Evolutionary conservation across 352 stramenopile species (phyloP).

Genomic region (Globisporangium cystogenes): DNA sequence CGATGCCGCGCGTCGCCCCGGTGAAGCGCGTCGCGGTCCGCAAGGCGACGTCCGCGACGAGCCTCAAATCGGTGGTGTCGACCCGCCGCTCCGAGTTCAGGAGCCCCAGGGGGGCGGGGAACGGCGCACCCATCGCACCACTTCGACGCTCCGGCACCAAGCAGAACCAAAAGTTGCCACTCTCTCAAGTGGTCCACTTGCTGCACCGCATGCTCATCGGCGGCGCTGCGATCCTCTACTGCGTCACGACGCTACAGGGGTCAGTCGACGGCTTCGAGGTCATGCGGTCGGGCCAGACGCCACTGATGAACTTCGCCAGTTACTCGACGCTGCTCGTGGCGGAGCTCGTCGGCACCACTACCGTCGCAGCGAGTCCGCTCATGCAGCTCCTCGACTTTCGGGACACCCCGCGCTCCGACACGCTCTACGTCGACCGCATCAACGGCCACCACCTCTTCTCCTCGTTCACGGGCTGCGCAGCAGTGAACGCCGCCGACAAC

Average conservation of each 20-base stretch:
- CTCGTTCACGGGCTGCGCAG: slow-evolving; percentile 4
- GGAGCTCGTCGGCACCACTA: slow-evolving; percentile 6
- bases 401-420: slow-evolving; percentile 6
- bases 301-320: background rate
- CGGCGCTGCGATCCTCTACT: slow-evolving; percentile 1
- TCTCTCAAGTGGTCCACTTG: background rate
- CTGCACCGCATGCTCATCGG: background rate
- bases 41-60: too few relatives aligned
- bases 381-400: slow-evolving; percentile 15
- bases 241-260: background rate
- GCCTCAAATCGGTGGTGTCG: background rate
- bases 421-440: background rate
- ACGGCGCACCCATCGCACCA: too few relatives aligned
- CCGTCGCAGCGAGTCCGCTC: slow-evolving; percentile 26
- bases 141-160: too few relatives aligned
- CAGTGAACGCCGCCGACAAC: background rate
- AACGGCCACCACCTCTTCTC: background rate
- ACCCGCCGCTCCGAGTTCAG: background rate
- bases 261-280: background rate
- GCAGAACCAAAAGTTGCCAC: background rate
- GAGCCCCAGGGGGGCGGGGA: too few relatives aligned
- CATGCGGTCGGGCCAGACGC: background rate
- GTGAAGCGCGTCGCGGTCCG: too few relatives aligned
- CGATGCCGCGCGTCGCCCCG: background rate
- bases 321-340: slow-evolving; percentile 7